Conservation (phyloP, 108 stramenopile species). For the Cyclotella cryptica region DNA sequence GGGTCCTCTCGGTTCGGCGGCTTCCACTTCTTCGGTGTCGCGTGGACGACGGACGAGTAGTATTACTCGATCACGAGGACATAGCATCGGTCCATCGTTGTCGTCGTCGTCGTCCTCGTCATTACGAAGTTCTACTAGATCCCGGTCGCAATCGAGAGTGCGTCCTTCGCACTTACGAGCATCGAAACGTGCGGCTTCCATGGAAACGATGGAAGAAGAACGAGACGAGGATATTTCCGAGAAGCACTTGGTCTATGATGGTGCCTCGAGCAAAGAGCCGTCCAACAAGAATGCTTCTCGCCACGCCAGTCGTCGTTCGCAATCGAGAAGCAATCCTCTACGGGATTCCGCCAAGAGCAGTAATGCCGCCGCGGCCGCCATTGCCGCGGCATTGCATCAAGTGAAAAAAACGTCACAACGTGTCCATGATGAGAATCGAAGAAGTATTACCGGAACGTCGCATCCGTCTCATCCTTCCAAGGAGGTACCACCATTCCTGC, state of each 20-base stretch:
- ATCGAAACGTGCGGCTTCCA: background rate
- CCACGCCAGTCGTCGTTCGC: background rate
- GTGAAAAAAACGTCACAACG: background rate
- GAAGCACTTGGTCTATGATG: background rate
- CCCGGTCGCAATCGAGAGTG: background rate
- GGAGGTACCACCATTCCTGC: background rate
- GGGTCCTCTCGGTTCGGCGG: background rate
- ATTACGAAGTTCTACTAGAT: background rate
- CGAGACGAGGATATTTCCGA: conserved; percentile 15
- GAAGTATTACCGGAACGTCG: too few species aligned
- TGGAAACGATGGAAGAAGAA: conserved; percentile 24
- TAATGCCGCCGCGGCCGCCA: conserved; percentile 5
- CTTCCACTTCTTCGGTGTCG: background rate
- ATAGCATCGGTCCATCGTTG: background rate
- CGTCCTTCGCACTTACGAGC: background rate
- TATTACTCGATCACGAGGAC: background rate
- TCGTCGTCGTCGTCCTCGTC: too few species aligned
- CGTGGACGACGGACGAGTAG: background rate
- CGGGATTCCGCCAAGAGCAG: background rate
- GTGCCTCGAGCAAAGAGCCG: background rate
- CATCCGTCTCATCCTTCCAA: conserved; percentile 1
- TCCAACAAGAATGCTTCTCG: background rate
- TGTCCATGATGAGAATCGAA: background rate
- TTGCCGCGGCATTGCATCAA: conserved; percentile 6
- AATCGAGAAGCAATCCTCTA: background rate